These are phyloP conservation scores for Alliaria petiolata DNA, from an alignment of 345 rosid genomes.

Conservation along the genomic window DNA sequence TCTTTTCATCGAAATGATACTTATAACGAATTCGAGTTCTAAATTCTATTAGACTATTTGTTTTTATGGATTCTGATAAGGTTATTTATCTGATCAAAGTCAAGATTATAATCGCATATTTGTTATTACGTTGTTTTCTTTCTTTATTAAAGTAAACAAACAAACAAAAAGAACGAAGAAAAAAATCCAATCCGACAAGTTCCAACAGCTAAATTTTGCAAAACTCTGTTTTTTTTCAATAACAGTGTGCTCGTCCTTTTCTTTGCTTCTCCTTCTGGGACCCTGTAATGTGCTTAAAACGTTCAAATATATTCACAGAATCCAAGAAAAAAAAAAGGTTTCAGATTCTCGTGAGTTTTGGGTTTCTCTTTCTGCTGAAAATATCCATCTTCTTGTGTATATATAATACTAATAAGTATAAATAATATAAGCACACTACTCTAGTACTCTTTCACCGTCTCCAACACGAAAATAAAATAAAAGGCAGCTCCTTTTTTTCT, in stretches of 20 bases:
- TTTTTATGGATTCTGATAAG: neutral
- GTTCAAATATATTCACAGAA: slow-evolving; percentile 45
- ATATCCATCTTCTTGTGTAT: neutral
- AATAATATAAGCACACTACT: slow-evolving; percentile 24
- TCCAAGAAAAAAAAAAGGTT: slow-evolving; percentile 44
- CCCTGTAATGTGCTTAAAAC: slow-evolving; percentile 35
- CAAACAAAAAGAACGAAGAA: neutral
- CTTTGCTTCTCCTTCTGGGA: slow-evolving; percentile 3
- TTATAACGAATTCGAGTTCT: neutral
- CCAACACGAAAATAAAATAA: slow-evolving; percentile 16
- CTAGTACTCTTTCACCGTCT: slow-evolving; percentile 27
- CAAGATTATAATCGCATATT: neutral
- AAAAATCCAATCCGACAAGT: slow-evolving; percentile 1
- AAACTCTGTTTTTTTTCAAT: slow-evolving; percentile 23
- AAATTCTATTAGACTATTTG: neutral
- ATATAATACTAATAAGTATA: neutral
- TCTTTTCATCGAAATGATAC: neutral
- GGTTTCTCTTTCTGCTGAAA: neutral
- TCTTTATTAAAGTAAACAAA: neutral
- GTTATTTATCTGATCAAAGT: neutral
- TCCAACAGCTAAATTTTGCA: slow-evolving; percentile 31
- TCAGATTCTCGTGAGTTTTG: slow-evolving; percentile 35
- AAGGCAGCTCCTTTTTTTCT: slow-evolving; percentile 16
- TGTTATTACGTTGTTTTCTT: neutral
- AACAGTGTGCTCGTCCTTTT: slow-evolving; percentile 9